These are phyloP conservation scores for Aspergillus avenaceus DNA, from an alignment of 495 filamentous ascomycete genomes.

Conservation along the genomic window DNA sequence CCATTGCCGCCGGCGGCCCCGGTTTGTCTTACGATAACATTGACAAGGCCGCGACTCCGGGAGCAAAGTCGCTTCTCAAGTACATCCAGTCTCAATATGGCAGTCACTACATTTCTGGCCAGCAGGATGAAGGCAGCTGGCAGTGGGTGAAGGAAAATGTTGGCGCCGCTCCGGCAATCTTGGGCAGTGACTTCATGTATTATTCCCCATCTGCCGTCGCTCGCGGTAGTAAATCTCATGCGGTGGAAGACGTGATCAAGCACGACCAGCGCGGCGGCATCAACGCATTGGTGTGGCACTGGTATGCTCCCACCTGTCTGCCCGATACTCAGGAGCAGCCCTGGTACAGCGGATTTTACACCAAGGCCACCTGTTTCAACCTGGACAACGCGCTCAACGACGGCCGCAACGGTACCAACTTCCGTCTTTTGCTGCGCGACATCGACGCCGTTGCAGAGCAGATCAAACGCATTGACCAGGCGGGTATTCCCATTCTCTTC, in stretches of 20 bases:
- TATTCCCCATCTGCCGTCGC: conserved; percentile 3
- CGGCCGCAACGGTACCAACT: background rate
- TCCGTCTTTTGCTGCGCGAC: conserved; percentile 2
- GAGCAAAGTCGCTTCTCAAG: background rate
- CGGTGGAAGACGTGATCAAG: conserved; percentile 3
- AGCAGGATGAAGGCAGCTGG: conserved; percentile 1
- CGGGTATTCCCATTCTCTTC: conserved; percentile 3
- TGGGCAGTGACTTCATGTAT: conserved; percentile 7
- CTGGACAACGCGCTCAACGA: background rate
- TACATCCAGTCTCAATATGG: conserved; percentile 1
- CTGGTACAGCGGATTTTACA: conserved; percentile 5
- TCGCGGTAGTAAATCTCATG: background rate
- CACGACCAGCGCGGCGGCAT: conserved; percentile 1
- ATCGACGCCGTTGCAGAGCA: conserved; percentile 7
- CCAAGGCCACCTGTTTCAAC: conserved; percentile 7
- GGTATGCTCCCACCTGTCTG: background rate
- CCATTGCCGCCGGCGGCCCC: background rate
- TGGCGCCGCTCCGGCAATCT: background rate
- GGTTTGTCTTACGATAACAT: background rate
- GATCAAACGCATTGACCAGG: background rate
- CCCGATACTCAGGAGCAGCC: background rate
- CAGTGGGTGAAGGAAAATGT: conserved; percentile 1
- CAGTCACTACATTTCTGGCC: background rate
- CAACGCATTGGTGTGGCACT: conserved; percentile 6
- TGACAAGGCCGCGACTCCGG: background rate